A percentile compares a stretch with the other conserved stretches of the same genome.
phyloP scores from a whole-genome alignment of 78 protist genomes.

The Cavenderia fasciculata region DNA sequence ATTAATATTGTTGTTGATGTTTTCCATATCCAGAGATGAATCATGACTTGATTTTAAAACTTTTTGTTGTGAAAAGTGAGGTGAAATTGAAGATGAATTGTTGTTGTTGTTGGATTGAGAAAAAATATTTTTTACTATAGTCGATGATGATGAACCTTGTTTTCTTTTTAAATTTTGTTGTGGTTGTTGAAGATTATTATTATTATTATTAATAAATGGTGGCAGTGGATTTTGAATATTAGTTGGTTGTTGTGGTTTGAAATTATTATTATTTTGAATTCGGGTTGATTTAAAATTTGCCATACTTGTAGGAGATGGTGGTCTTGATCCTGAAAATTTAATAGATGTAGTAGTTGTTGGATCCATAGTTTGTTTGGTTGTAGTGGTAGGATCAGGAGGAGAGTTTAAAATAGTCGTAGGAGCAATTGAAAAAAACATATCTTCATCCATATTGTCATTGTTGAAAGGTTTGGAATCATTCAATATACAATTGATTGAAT shows the following conservation, averaged over 20 bases:
- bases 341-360: not conserved
- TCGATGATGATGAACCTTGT: not conserved
- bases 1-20: not conserved
- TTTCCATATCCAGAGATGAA: not conserved
- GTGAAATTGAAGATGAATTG: not conserved
- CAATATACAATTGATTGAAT: slow-evolving; percentile 5
- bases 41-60: not conserved
- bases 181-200: not conserved
- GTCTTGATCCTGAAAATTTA: not conserved
- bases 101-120: not conserved
- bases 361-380: not conserved
- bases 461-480: slow-evolving; percentile 4
- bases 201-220: too few species aligned
- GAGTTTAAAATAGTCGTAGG: too few species aligned
- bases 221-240: not conserved
- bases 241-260: not conserved
- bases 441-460: not conserved
- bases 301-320: not conserved
- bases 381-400: too few species aligned
- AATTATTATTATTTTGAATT: not conserved
- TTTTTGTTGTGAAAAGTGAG: not conserved
- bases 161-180: not conserved
- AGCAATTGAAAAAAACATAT: too few species aligned
- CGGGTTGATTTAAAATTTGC: too few species aligned
- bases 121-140: not conserved